Percentiles rank a stretch among this genome's conserved stretches.
Evolutionary conservation across 306 rosid genomes (phyloP).

Genomic region (Biancaea sappan): DNA sequence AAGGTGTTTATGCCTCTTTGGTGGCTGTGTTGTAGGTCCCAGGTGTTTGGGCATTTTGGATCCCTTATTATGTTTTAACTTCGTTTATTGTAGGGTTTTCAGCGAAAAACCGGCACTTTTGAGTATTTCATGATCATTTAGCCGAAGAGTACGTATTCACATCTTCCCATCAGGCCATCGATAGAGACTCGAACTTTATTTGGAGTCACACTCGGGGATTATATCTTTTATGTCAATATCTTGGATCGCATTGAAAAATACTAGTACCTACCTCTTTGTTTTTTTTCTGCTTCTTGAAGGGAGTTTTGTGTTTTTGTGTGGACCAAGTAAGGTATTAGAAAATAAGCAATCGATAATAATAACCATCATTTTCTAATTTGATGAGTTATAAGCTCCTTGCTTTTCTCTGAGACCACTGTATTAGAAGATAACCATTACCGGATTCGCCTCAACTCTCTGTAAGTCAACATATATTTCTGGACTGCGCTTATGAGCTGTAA

Average conservation of each 20-base stretch:
- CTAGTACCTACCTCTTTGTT: not conserved
- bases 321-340: not conserved
- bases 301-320: constrained; percentile 30
- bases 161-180: not conserved
- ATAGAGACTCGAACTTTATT: not conserved
- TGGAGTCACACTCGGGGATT: not conserved
- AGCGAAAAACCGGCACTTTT: not conserved
- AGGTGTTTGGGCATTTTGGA: constrained; percentile 8
- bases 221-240: not conserved
- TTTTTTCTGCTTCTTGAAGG: constrained; percentile 26
- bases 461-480: constrained; percentile 23
- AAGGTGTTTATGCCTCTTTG: not conserved
- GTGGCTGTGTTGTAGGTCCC: constrained; percentile 25
- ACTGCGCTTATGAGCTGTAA: constrained; percentile 6
- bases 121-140: not conserved
- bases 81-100: not conserved
- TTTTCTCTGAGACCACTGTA: not conserved
- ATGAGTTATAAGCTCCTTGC: constrained; percentile 20
- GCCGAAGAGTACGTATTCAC: not conserved
- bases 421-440: not conserved
- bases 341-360: not conserved
- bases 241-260: not conserved
- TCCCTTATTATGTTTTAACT: constrained; percentile 1
- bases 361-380: not conserved
- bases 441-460: not conserved